Base-by-base conservation (phyloP, 306 rosid species). In the Vigna unguiculata region DNA sequence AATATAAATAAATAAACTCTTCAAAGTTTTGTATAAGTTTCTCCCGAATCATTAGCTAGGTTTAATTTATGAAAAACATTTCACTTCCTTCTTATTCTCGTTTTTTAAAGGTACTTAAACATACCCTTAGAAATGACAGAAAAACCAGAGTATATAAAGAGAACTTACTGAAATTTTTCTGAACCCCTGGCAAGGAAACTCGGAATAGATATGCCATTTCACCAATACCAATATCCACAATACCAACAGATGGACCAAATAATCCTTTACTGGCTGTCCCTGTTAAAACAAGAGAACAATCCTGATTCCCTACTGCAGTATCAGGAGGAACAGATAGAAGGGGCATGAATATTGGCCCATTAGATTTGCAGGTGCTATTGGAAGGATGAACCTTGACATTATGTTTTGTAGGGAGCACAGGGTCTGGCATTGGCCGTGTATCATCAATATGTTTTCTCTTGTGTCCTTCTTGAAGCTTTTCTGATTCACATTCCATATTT, bases 131-230 rank as follows among this genome's bases (percentile, higher is more conserved):
- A 81, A 62, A 36, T 69, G 25, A 38, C 46, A 77, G 8, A 28
- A 61, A 72, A 21, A 72, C 21, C 12, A 5, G 36, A 32, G 0
- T 32, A 59, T 64, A 75, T 75, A 14, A 3, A 64, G 17, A 25
- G 52, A 80, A 86, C 88, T 55, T 86, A 91, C 93, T 48, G 17
- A 13, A 34, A 72, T 84, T 85, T 85, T 79, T 91, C 83, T 68
- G 81, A 82, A 91, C 93, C 32, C 97, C 97, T 0, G 97, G 91
- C 21, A 89, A 84, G 57, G 92, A 78, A 77, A 86, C 87, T 74
- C 91, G 91, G 79, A 91, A 91, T 16, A 87, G 86, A 76, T 89
- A 91, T 25, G 97, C 93, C 28, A 2, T 74, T 72, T 86, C 82
- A 71, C 85, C 69, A 48, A 60, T 61, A 69, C 97, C 93, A 73